Conservation (phyloP, 106 monocot genomes). For the Narthecium ossifragum region DNA sequence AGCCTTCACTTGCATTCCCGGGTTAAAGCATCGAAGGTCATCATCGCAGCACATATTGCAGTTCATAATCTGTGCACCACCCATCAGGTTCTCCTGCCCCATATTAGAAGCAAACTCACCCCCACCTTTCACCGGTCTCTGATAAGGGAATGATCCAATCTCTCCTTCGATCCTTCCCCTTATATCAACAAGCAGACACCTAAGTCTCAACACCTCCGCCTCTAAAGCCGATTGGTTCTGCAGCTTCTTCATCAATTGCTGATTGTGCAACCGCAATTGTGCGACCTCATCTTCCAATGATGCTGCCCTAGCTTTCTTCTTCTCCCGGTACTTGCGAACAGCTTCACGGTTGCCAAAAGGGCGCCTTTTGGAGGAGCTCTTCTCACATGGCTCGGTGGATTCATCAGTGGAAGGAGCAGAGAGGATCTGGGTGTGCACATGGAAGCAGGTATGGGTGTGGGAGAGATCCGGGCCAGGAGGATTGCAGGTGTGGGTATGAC, state of each 20-base stretch:
- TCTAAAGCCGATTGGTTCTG: conserved; percentile 54
- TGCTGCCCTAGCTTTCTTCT: conserved; percentile 77
- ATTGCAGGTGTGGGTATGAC: conserved; percentile 93
- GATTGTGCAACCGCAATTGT: conserved; percentile 51
- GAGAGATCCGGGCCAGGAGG: conserved; percentile 68
- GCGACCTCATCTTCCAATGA: conserved; percentile 82
- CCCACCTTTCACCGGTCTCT: conserved; percentile 27
- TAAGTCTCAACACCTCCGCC: conserved; percentile 68
- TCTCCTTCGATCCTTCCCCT: conserved; percentile 94
- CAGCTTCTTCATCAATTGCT: conserved; percentile 59
- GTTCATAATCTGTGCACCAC: conserved; percentile 43
- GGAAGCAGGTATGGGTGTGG: conserved; percentile 93
- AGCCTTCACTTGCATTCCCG: conserved; percentile 35
- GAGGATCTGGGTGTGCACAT: conserved; percentile 89
- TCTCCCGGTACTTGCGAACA: conserved; percentile 79
- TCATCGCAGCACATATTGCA: conserved; percentile 58
- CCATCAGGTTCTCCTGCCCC: conserved; percentile 11
- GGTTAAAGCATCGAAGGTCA: conserved; percentile 38
- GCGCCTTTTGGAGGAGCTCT: conserved; percentile 41
- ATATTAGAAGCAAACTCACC: conserved; percentile 16
- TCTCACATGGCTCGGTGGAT: conserved; percentile 28
- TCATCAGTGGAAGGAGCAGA: conserved; percentile 30
- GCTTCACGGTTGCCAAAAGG: conserved; percentile 63
- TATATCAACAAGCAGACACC: conserved; percentile 87
- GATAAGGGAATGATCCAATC: conserved; percentile 83